These are phyloP conservation scores for Aureobasidium sp. DNA, from an alignment of 2,329 filamentous ascomycete species.

Conservation along the genomic window DNA sequence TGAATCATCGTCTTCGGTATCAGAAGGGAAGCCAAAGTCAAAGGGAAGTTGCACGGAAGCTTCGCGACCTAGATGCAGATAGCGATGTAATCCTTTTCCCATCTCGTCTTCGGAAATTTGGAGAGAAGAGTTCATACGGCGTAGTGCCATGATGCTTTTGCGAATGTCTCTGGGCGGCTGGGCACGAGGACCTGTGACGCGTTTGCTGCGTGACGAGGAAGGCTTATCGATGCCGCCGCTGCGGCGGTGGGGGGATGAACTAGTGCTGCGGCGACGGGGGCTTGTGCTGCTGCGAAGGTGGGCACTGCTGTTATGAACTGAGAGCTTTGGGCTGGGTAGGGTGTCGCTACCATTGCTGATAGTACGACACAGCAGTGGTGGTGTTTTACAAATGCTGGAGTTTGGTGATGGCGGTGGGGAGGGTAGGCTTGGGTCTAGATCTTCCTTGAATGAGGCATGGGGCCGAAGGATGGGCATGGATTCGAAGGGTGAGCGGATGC, in stretches of 20 bases:
- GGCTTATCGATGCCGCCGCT: neutral
- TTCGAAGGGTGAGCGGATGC: constrained; percentile 1
- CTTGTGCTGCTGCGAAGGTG: neutral
- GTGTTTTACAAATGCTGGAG: constrained; percentile 6
- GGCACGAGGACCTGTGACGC: constrained; percentile 24
- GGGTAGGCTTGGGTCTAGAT: neutral
- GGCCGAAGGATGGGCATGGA: constrained; percentile 3
- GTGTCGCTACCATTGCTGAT: neutral
- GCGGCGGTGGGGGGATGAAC: neutral
- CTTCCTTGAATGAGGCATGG: constrained; percentile 1
- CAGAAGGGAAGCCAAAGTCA: constrained; percentile 8
- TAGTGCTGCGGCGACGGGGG: neutral
- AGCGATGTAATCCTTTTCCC: constrained; percentile 28
- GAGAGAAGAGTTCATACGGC: constrained; percentile 34
- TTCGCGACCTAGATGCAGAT: constrained; percentile 34
- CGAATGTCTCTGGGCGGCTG: constrained; percentile 31
- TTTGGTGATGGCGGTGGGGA: neutral
- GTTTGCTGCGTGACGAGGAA: neutral
- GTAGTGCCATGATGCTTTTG: constrained; percentile 31
- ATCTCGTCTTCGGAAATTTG: neutral
- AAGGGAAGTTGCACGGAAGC: constrained; percentile 28
- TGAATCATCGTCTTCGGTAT: neutral
- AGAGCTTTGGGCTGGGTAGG: neutral
- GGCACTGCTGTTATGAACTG: neutral
- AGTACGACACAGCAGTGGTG: neutral